Evolutionary conservation across 305 asterid species (phyloP).

Genomic region (Fraxinus latifolia): DNA sequence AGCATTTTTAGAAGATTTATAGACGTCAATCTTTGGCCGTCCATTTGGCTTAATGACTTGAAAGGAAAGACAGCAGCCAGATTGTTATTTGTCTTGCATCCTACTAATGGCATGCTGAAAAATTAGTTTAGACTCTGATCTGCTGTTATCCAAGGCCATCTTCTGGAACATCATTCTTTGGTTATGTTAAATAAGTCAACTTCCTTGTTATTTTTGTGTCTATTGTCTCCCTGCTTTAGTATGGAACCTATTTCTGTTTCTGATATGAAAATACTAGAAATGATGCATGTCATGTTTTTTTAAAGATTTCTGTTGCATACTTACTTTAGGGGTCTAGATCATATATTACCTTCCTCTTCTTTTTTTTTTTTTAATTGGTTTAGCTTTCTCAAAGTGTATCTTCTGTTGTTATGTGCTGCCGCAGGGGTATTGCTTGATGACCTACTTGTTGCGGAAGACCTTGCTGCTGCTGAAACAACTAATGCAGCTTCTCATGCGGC

Average conservation of each 20-base stretch:
- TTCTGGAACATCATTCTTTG: neutral
- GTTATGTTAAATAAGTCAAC: neutral
- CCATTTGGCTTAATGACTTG: neutral
- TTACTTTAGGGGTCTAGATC: neutral
- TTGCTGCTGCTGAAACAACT: slow-evolving; percentile 96
- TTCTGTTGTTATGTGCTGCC: slow-evolving; percentile 21
- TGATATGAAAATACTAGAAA: neutral
- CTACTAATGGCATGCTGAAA: slow-evolving; percentile 5
- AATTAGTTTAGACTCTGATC: slow-evolving; percentile 4
- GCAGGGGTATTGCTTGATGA: slow-evolving; percentile 91
- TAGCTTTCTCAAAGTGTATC: neutral
- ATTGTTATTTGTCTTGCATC: neutral
- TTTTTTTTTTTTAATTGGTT: neutral
- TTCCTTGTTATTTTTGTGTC: neutral
- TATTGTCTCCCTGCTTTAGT: neutral
- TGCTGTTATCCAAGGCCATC: slow-evolving; percentile 17
- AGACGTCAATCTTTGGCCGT: neutral
- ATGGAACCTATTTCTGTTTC: neutral
- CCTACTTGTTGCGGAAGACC: slow-evolving; percentile 94
- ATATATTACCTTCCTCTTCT: neutral
- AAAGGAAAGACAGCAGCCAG: neutral
- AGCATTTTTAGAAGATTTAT: neutral
- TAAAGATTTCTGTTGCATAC: slow-evolving; percentile 8
- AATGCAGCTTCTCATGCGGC: slow-evolving; percentile 95
- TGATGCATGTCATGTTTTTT: neutral